These are phyloP conservation scores for Crithidia bombi DNA, from an alignment of 208 protist genomes.

Conservation along the genomic window DNA sequence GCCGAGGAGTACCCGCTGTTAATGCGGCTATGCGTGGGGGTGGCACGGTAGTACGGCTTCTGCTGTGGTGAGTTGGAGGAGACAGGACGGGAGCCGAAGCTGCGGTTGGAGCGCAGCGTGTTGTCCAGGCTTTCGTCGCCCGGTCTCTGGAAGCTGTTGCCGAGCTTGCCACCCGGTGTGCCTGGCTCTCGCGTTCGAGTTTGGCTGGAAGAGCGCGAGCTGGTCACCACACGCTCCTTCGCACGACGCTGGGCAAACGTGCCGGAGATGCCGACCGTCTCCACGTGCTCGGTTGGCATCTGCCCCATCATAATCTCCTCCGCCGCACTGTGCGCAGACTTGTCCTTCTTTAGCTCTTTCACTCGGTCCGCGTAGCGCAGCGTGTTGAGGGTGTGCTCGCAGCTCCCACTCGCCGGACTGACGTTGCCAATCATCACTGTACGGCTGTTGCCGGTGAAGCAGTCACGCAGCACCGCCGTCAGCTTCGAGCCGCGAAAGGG, in stretches of 20 bases:
- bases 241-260: conserved; percentile 84
- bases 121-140: conserved; percentile 37
- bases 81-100: conserved; percentile 37
- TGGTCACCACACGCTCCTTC: conserved; percentile 57
- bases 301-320: conserved; percentile 94
- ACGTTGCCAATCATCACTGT: conserved; percentile 96
- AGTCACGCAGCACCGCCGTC: conserved; percentile 91
- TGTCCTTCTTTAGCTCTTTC: conserved; percentile 95
- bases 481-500: conserved; percentile 94
- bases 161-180: conserved; percentile 57
- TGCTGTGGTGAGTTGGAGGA: conserved; percentile 30
- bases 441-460: conserved; percentile 91
- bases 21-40: conserved; percentile 38
- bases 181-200: conserved; percentile 57
- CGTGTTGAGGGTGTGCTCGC: conserved; percentile 86
- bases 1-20: conserved; percentile 47
- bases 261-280: conserved; percentile 75
- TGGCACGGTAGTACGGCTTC: conserved; percentile 49
- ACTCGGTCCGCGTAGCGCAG: conserved; percentile 88
- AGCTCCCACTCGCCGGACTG: conserved; percentile 82
- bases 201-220: conserved; percentile 62
- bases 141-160: conserved; percentile 38
- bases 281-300: conserved; percentile 88
- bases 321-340: conserved; percentile 68
- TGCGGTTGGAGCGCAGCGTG: conserved; percentile 44